Percentiles rank a stretch among this genome's conserved stretches.
These are phyloP conservation scores for Tolypocladium album DNA, from an alignment of 2,329 filamentous ascomycete genomes.

Conservation along the genomic window DNA sequence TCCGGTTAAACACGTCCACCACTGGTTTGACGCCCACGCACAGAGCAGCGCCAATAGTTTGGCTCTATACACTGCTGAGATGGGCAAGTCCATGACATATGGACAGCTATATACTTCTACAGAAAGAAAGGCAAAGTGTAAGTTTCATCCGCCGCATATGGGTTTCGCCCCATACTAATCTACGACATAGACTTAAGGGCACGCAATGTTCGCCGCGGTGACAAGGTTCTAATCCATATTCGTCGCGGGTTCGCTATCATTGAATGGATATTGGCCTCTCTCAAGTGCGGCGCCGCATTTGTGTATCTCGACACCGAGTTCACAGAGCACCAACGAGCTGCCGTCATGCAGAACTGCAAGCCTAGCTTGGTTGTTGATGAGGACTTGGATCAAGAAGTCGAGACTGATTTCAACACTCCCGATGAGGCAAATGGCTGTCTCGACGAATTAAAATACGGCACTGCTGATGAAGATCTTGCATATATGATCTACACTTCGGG, in stretches of 20 bases:
- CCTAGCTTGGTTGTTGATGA: slow-evolving; percentile 2
- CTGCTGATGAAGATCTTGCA: slow-evolving; percentile 3
- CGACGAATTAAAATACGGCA: background rate
- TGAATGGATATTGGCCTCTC: slow-evolving; percentile 3
- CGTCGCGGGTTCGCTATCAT: slow-evolving; percentile 1
- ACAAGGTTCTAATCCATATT: slow-evolving; percentile 1
- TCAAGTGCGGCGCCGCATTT: slow-evolving; percentile 4
- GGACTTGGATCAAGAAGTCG: background rate
- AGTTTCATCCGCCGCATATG: background rate
- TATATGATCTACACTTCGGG: slow-evolving; percentile 4
- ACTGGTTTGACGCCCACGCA: slow-evolving; percentile 5
- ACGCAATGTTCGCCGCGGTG: background rate
- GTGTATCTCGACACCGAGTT: slow-evolving; percentile 2
- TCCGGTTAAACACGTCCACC: slow-evolving; percentile 2
- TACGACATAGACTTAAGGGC: background rate
- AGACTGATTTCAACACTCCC: background rate
- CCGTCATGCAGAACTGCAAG: slow-evolving; percentile 2
- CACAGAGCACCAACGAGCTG: background rate
- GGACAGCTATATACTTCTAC: background rate
- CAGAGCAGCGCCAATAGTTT: background rate
- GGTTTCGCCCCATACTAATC: background rate
- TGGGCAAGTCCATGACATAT: slow-evolving; percentile 1
- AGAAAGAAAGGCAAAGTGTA: slow-evolving; percentile 2
- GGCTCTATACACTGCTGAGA: background rate
- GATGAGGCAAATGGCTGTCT: background rate